Percentiles rank a stretch among this genome's conserved stretches.
phyloP scores from a whole-genome alignment of 2,329 filamentous ascomycete genomes.

The Geosmithia flava region DNA sequence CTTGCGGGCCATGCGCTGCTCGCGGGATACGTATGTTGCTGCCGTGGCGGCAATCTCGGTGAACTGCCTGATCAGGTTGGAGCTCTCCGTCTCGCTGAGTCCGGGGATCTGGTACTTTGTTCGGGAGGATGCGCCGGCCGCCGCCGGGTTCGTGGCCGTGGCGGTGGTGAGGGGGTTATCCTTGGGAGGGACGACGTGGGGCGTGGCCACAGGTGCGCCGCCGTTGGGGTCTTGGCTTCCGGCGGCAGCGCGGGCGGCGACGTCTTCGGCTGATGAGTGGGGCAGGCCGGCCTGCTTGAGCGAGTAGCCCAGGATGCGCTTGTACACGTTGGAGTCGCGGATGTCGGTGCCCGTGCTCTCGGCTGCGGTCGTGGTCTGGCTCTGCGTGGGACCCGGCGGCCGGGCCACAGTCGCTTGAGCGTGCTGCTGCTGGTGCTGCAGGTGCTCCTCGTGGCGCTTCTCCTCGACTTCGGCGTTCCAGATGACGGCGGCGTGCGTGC shows the following conservation, averaged over 20 bases:
- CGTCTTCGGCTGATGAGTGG: conserved; percentile 29
- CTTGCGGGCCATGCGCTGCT: conserved; percentile 33
- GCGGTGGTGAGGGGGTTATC: no score
- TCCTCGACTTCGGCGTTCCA: conserved; percentile 82
- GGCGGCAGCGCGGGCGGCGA: conserved; percentile 21
- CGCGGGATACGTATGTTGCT: conserved; percentile 73
- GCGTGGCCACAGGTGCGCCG: conserved; percentile 27
- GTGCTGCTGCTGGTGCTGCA: conserved; percentile 4
- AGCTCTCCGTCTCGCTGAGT: conserved; percentile 72
- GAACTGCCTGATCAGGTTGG: conserved; percentile 69
- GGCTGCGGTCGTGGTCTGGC: conserved; percentile 22
- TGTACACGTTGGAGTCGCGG: conserved; percentile 80
- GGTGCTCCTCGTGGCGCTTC: conserved; percentile 51
- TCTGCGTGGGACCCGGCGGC: conserved; percentile 6
- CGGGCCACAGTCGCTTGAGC: not conserved
- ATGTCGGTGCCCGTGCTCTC: conserved; percentile 54
- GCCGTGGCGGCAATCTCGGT: conserved; percentile 90
- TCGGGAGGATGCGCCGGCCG: conserved; percentile 23
- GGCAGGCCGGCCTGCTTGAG: conserved; percentile 68
- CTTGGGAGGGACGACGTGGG: conserved; percentile 70
- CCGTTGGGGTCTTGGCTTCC: conserved; percentile 9
- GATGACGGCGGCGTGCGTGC: conserved; percentile 92
- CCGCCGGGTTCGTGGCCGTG: conserved; percentile 6
- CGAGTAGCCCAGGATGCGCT: conserved; percentile 83
- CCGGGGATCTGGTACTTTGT: conserved; percentile 47